Evolutionary conservation across 2,329 filamentous ascomycete genomes (phyloP).

Genomic region (Xenoacremonium recifei): DNA sequence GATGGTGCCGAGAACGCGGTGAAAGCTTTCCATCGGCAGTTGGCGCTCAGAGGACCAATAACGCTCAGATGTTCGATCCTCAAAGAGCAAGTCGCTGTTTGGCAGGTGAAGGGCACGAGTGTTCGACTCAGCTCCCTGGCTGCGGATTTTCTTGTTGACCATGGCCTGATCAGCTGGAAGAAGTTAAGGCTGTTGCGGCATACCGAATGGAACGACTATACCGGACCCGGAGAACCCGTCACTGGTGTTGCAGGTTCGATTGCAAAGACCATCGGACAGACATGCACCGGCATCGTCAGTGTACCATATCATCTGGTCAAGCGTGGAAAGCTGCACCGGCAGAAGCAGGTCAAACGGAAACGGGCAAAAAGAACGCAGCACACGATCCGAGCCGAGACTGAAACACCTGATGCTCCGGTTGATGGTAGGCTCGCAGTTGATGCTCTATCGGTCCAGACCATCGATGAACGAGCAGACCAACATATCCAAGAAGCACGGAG

Average conservation of each 20-base stretch:
- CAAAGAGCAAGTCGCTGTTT: conserved; percentile 61
- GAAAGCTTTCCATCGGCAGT: conserved; percentile 60
- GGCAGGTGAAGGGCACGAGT: conserved; percentile 61
- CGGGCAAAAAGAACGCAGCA: conserved; percentile 4
- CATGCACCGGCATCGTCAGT: conserved; percentile 61
- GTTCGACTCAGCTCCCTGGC: conserved; percentile 62
- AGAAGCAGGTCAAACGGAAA: conserved; percentile 10
- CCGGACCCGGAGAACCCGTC: conserved; percentile 71
- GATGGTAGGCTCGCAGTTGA: conserved; percentile 6
- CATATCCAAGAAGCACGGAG: conserved; percentile 51
- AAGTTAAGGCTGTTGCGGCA: conserved; percentile 63
- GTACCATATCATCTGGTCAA: conserved; percentile 62
- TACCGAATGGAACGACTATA: conserved; percentile 75
- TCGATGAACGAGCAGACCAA: conserved; percentile 29
- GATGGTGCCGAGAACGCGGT: conserved; percentile 71
- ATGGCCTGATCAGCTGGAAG: conserved; percentile 61
- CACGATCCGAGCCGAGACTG: conserved; percentile 1
- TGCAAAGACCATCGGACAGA: conserved; percentile 54
- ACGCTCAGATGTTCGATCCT: conserved; percentile 67
- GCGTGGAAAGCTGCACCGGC: conserved; percentile 49
- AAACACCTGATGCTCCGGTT: conserved; percentile 3
- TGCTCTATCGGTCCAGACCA: conserved; percentile 11
- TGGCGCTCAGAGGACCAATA: conserved; percentile 50
- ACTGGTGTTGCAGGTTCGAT: conserved; percentile 64
- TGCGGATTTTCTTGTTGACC: conserved; percentile 62